phyloP scores from a whole-genome alignment of 2,329 filamentous ascomycete genomes.

The Scopulariopsis brevicaulis region DNA sequence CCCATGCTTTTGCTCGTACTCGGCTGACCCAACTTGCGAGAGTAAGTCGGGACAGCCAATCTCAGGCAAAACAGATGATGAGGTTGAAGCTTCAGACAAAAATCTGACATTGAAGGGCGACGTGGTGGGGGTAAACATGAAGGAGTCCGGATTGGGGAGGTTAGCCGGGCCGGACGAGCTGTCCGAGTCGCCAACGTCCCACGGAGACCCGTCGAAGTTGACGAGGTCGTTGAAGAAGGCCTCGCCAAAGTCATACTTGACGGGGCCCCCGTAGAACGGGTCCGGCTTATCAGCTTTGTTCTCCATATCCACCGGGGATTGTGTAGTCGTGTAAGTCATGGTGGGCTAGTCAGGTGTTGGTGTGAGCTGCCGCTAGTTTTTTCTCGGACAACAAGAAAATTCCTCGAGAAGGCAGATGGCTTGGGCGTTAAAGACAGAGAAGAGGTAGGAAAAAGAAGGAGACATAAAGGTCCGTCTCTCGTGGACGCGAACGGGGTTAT shows the following conservation, averaged over 20 bases:
- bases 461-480: conserved; percentile 1
- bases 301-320: not conserved
- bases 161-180: not conserved
- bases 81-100: not conserved
- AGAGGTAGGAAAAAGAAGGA: not conserved
- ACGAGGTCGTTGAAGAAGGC: not conserved
- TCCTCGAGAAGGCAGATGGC: not conserved
- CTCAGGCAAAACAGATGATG: not conserved
- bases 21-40: not conserved
- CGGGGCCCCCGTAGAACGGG: not conserved
- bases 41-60: not conserved
- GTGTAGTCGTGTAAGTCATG: conserved; percentile 1
- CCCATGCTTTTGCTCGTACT: not conserved
- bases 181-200: not conserved
- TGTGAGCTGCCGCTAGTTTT: not conserved
- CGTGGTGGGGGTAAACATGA: not conserved
- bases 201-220: not conserved
- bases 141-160: not conserved
- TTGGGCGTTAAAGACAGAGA: not conserved
- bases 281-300: not conserved
- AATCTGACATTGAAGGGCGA: not conserved
- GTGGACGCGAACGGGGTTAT: not conserved
- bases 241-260: not conserved
- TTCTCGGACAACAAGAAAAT: not conserved
- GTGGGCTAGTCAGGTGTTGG: not conserved